Evolutionary conservation across 441 rosid species (phyloP).

Genomic region (Hypseocharis bilobata): DNA sequence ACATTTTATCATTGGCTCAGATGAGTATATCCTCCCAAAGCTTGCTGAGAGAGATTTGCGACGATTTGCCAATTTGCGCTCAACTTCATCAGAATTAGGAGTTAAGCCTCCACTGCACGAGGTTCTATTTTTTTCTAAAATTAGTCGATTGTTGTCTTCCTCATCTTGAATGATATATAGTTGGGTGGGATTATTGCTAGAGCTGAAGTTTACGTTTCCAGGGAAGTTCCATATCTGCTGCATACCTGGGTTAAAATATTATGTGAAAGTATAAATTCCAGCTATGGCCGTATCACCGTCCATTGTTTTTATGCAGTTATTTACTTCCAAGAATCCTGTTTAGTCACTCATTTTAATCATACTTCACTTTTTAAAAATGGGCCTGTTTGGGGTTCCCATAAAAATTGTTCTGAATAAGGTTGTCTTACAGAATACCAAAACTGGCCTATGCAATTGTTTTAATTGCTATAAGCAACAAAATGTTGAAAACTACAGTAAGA

Average conservation of each 20-base stretch:
- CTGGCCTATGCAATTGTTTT: too few relatives aligned
- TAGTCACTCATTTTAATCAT: too few relatives aligned
- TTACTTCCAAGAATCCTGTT: background rate
- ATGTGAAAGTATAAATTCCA: background rate
- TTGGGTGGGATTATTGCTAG: too few relatives aligned
- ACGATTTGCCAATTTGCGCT: constrained; percentile 53
- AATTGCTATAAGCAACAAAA: too few relatives aligned
- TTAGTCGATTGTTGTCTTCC: constrained; percentile 17
- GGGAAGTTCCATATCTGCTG: too few relatives aligned
- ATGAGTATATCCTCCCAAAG: constrained; percentile 82
- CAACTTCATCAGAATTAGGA: constrained; percentile 37
- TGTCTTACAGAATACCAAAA: too few relatives aligned
- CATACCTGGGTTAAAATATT: too few relatives aligned
- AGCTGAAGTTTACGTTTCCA: too few relatives aligned
- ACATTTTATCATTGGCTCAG: constrained; percentile 31
- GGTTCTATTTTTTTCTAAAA: constrained; percentile 29
- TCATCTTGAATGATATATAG: constrained; percentile 1
- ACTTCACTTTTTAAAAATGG: too few relatives aligned
- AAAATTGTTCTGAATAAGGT: too few relatives aligned
- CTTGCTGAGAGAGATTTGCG: constrained; percentile 79
- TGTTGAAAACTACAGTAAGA: too few relatives aligned
- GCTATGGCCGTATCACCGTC: background rate
- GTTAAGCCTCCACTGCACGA: constrained; percentile 38
- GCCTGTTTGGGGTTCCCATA: too few relatives aligned
- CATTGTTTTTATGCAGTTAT: background rate